Conservation (phyloP, 805 yeast species). For the Metschnikowia peoriensis region DNA sequence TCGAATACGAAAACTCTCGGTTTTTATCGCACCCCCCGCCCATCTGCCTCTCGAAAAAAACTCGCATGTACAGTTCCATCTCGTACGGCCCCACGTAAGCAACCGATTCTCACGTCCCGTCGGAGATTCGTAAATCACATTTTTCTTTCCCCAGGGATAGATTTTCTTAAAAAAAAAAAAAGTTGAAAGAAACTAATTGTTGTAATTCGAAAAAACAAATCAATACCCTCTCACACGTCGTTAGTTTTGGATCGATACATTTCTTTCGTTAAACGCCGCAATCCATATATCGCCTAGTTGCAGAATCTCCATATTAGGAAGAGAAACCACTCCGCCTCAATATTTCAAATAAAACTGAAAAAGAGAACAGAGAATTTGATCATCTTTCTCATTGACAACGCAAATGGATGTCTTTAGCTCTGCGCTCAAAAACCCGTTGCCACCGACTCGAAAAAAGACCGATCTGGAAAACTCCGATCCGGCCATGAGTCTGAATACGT, state of each 20-base stretch:
- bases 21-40: neutral
- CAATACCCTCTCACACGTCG: neutral
- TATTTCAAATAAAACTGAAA: too few relatives aligned
- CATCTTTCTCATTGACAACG: neutral
- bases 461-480: neutral
- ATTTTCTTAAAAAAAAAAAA: neutral
- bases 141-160: constrained; percentile 2
- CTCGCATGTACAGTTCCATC: constrained; percentile 10
- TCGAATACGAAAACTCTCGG: neutral
- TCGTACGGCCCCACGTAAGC: constrained; percentile 11
- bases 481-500: constrained; percentile 2
- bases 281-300: neutral
- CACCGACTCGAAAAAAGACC: constrained; percentile 28
- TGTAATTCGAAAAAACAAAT: too few relatives aligned
- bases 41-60: neutral
- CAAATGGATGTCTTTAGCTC: constrained; percentile 27
- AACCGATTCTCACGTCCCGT: constrained; percentile 1
- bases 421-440: constrained; percentile 35
- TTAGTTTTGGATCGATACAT: neutral
- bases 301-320: neutral
- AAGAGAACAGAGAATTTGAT: neutral
- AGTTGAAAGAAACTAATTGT: neutral
- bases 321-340: too few relatives aligned
- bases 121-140: constrained; percentile 1
- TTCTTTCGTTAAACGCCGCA: neutral